Conservation (phyloP, 202 grass and related monocot species). For the Musa balbisiana region DNA sequence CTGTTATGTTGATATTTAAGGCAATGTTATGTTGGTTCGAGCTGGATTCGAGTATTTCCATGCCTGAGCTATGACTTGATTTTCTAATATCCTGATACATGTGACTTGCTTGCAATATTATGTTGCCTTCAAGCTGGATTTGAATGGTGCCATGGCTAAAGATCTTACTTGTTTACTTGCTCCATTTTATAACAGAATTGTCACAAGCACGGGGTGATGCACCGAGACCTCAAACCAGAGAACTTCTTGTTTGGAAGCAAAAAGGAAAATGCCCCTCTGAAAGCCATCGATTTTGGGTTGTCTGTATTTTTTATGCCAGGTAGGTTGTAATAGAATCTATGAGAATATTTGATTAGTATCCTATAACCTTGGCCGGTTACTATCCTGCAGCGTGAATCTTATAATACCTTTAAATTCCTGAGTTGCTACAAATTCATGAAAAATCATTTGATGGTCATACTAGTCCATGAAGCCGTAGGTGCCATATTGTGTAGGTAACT, state of each 20-base stretch:
- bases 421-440: too few relatives aligned
- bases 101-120: background rate
- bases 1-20: too few relatives aligned
- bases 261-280: background rate
- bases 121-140: background rate
- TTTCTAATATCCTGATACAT: background rate
- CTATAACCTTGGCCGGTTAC: too few relatives aligned
- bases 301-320: background rate
- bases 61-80: background rate
- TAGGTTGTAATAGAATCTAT: too few relatives aligned
- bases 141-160: background rate
- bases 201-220: background rate
- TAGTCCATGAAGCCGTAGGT: too few relatives aligned
- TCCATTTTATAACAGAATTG: background rate
- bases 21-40: too few relatives aligned
- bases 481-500: too few relatives aligned
- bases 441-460: too few relatives aligned
- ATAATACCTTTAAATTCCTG: too few relatives aligned
- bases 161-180: background rate
- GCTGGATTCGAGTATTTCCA: background rate
- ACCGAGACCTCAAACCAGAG: background rate
- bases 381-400: too few relatives aligned
- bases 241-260: conserved; percentile 5
- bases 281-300: background rate
- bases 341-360: too few relatives aligned